These are phyloP conservation scores for Dendrobium chrysotoxum DNA, from an alignment of 106 monocot species.

Conservation along the genomic window DNA sequence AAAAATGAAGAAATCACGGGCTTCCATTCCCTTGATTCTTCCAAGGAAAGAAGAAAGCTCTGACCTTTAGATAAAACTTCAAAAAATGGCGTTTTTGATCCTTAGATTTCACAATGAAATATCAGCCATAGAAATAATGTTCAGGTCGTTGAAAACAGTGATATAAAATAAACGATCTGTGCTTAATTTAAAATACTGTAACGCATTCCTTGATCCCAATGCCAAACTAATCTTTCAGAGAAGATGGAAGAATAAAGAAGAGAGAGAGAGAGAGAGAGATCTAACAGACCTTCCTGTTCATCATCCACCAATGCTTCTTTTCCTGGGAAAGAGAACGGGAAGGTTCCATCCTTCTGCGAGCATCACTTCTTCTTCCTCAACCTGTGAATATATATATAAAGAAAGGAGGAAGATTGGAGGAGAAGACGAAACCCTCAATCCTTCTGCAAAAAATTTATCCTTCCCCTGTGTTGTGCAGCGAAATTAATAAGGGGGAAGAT, in stretches of 20 bases:
- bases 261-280: background rate
- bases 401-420: background rate
- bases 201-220: background rate
- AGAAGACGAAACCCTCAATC: background rate
- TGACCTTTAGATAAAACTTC: too few relatives aligned
- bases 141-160: background rate
- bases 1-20: background rate
- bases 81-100: too few relatives aligned
- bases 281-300: conserved; percentile 47
- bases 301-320: conserved; percentile 81
- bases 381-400: background rate
- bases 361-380: background rate
- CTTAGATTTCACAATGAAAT: too few relatives aligned
- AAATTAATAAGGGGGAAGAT: conserved; percentile 9
- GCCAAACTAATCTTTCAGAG: background rate
- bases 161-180: background rate
- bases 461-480: background rate
- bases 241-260: too few relatives aligned
- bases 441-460: background rate
- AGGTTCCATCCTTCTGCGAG: conserved; percentile 15
- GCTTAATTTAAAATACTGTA: background rate
- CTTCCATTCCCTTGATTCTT: background rate
- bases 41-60: too few relatives aligned
- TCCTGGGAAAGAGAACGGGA: conserved; percentile 29
- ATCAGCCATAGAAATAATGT: too few relatives aligned